phyloP scores from a whole-genome alignment of 768 basidiomycete genomes.

The Tylopilus rubrobrunneus region DNA sequence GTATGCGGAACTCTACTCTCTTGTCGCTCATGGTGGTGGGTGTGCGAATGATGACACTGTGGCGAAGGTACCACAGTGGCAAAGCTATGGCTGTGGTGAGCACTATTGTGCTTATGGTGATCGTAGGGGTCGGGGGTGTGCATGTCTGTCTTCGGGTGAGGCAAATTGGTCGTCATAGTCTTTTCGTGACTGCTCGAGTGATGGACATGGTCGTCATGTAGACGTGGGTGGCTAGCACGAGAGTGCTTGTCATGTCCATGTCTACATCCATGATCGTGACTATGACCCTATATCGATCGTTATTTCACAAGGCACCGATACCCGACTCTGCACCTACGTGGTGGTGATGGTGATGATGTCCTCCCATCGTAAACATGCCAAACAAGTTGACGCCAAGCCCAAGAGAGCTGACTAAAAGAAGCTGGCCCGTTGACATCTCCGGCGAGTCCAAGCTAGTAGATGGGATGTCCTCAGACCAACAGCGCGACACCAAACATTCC shows the following conservation, averaged over 20 bases:
- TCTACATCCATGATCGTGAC: slow-evolving; percentile 13
- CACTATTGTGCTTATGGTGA: slow-evolving; percentile 7
- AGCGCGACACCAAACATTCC: slow-evolving; percentile 19
- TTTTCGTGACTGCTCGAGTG: slow-evolving; percentile 14
- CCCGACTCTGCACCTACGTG: slow-evolving; percentile 48
- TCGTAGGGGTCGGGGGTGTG: slow-evolving; percentile 8
- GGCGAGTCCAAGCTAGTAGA: slow-evolving; percentile 77
- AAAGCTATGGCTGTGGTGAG: slow-evolving; percentile 20
- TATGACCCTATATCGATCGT: slow-evolving; percentile 16
- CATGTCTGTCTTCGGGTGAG: slow-evolving; percentile 14
- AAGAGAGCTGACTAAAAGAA: slow-evolving; percentile 82
- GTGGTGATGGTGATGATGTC: slow-evolving; percentile 55
- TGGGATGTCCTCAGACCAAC: background rate
- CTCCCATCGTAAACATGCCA: slow-evolving; percentile 99
- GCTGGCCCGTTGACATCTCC: slow-evolving; percentile 94
- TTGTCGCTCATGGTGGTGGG: slow-evolving; percentile 24
- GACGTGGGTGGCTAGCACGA: slow-evolving; percentile 33
- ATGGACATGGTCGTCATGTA: slow-evolving; percentile 29
- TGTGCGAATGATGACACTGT: slow-evolving; percentile 27
- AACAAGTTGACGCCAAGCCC: slow-evolving; percentile 94
- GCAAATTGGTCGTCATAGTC: background rate
- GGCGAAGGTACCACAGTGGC: slow-evolving; percentile 5
- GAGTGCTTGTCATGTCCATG: slow-evolving; percentile 28
- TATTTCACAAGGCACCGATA: background rate
- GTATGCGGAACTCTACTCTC: slow-evolving; percentile 22